Base-by-base conservation (phyloP, 2,329 filamentous ascomycete species). In the Colletotrichum spaethianum region DNA sequence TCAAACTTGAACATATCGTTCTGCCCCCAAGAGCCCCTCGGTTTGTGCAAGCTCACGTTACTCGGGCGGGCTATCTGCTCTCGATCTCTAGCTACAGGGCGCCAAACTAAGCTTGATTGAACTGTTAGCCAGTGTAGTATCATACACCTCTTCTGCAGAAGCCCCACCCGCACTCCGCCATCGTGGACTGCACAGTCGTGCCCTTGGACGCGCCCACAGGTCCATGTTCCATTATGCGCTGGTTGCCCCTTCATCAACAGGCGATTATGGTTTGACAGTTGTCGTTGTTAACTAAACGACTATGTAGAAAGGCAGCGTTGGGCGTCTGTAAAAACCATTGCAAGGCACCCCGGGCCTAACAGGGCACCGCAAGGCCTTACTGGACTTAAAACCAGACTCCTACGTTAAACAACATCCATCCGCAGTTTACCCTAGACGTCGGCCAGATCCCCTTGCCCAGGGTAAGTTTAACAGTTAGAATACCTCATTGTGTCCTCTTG, bases 401-500 rank as follows among this genome's bases (percentile, higher is more conserved):
- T n/a, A n/a, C n/a, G n/a, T n/a, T n/a, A n/a, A n/a, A n/a, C n/a
- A n/a, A n/a, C n/a, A n/a, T n/a, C n/a, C n/a, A n/a, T n/a, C n/a
- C n/a, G n/a, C n/a, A n/a, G n/a, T n/a, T n/a, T n/a, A n/a, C n/a
- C n/a, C n/a, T n/a, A n/a, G n/a, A n/a, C n/a, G n/a, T n/a, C n/a
- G n/a, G n/a, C n/a, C n/a, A n/a, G n/a, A n/a, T n/a, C n/a, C n/a
- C n/a, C n/a, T n/a, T n/a, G n/a, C n/a, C n/a, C n/a, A n/a, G n/a
- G n/a, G n/a, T n/a, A n/a, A 71, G 56, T 61, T 67, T 61, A 71
- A 56, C 56, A 63, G 50, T 62, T 50, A 62, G 56, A 71, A 50
- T 61, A 71, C 62, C 56, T 56, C 56, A 42, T 67, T 71, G 68
- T 71, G 63, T 31, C 68, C 68, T 71, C 68, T 62, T 50, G 26